Evolutionary conservation across 2,329 filamentous ascomycete genomes (phyloP), one percentile per base, ranked within the genome.

Genomic region (Fusarium cicatricum): DNA sequence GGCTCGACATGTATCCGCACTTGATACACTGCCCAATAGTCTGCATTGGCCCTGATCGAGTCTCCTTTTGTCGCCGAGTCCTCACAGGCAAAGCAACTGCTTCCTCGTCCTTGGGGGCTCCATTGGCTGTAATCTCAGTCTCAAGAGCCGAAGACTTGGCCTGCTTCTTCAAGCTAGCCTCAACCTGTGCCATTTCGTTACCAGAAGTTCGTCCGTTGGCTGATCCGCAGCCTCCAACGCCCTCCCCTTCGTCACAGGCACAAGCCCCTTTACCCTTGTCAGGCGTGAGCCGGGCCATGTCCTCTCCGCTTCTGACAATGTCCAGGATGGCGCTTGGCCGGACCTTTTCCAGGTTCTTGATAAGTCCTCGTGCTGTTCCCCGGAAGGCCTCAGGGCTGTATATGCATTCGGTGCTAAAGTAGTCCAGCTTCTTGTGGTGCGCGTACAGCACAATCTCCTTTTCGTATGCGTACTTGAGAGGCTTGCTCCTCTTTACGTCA

Each of bases 381-480:
- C 95, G 85, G 72, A 99, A 99, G 2, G 95, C 95, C 75, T 99
- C 95, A 0, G 95, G 95, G 48, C 92, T 97, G 79, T 99, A 99
- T 57, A 99, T 92, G 80, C 95, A 99, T 77, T 99, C 95, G 0
- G 95, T 99, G 70, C 89, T 97, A 77, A 99, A 99, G 77, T 99
- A 99, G 72, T 98, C 93, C 61, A 99, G 82, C 74, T 93, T 93
- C 76, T 95, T 96, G 79, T 99, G 92, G 72, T 98, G 91, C 5
- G 95, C 95, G 72, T 99, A 99, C 6, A 99, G 82, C 15, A 99
- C 95, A 65, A 99, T 99, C 73, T 99, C 95, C 78, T 99, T 99
- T 73, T 99, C 95, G 72, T 98, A 99, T 2, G 94, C 93, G 73
- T 98, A 99, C 75, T 99, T 98, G 39, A 99, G 82, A 12, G 95